Evolutionary conservation across 768 basidiomycete genomes (phyloP).

Genomic region (Macrolepiota fuliginosa): DNA sequence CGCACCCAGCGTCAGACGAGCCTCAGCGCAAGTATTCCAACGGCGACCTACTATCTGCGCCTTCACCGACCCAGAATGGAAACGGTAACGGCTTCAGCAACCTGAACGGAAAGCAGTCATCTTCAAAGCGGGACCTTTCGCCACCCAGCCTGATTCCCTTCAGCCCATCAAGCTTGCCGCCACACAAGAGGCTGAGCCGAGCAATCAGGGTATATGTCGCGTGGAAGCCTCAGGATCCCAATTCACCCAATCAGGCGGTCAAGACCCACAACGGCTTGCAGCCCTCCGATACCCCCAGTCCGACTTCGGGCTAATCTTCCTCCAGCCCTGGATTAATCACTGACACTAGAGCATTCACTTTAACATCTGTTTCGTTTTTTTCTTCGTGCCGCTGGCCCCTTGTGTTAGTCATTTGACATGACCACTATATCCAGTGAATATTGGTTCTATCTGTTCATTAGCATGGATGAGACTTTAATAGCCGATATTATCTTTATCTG

Average conservation of each 20-base stretch:
- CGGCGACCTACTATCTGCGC: not conserved
- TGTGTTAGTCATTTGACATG: not conserved
- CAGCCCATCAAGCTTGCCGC: slow-evolving; percentile 20
- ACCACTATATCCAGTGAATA: not conserved
- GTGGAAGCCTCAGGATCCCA: slow-evolving; percentile 41
- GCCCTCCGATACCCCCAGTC: not conserved
- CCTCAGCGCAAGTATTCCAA: not conserved
- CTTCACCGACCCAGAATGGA: not conserved
- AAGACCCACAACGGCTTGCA: not conserved
- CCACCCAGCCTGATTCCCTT: slow-evolving; percentile 9
- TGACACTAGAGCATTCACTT: not conserved
- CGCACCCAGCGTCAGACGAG: not conserved
- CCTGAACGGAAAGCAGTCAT: slow-evolving; percentile 1
- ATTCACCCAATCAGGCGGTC: slow-evolving; percentile 9
- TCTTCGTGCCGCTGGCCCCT: not conserved
- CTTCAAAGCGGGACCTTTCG: slow-evolving; percentile 6
- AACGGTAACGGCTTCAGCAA: not conserved
- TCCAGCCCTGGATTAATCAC: not conserved
- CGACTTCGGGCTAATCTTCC: not conserved
- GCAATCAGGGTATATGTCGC: slow-evolving; percentile 53
- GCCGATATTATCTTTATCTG: not conserved
- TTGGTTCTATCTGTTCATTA: not conserved
- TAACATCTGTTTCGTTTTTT: not conserved
- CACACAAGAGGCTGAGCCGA: slow-evolving; percentile 46
- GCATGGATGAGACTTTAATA: not conserved